These are phyloP conservation scores for Plasmodium coatneyi DNA, from an alignment of 169 alveolate species.

Conservation along the genomic window DNA sequence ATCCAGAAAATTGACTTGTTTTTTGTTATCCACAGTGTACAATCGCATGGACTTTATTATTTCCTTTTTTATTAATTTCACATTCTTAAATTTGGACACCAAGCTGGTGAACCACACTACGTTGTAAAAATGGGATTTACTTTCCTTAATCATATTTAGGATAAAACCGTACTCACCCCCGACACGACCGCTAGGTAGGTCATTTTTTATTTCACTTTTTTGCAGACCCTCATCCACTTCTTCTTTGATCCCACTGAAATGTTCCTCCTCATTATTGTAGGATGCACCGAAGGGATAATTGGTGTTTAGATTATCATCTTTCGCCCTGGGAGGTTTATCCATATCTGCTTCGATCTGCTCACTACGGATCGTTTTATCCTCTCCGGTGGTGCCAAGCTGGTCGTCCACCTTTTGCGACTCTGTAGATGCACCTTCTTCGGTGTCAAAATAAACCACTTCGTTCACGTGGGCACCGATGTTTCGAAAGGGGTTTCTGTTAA, in stretches of 20 bases:
- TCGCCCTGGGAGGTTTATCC: not conserved
- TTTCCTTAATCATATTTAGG: slow-evolving; percentile 82
- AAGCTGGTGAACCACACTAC: slow-evolving; percentile 84
- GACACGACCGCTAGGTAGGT: not conserved
- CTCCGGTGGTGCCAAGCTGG: not conserved
- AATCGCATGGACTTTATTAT: slow-evolving; percentile 81
- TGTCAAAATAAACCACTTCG: slow-evolving; percentile 43
- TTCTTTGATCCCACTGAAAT: not conserved
- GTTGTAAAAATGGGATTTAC: slow-evolving; percentile 76
- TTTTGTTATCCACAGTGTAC: slow-evolving; percentile 54
- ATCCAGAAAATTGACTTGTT: slow-evolving; percentile 77
- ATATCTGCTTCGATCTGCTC: not conserved
- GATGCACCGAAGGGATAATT: not conserved
- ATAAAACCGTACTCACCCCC: slow-evolving; percentile 84
- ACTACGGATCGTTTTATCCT: not conserved
- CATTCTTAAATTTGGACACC: slow-evolving; percentile 79
- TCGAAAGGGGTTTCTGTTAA: slow-evolving; percentile 60
- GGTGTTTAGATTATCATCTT: not conserved
- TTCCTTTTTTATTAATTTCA: slow-evolving; percentile 79
- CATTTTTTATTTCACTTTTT: not conserved
- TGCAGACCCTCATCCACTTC: not conserved
- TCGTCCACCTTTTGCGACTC: not conserved
- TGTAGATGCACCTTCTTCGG: not conserved
- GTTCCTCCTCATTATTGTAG: slow-evolving; percentile 4
- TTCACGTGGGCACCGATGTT: slow-evolving; percentile 29